These are phyloP conservation scores for Skeletonema potamos DNA, from an alignment of 108 stramenopile species.

Conservation along the genomic window DNA sequence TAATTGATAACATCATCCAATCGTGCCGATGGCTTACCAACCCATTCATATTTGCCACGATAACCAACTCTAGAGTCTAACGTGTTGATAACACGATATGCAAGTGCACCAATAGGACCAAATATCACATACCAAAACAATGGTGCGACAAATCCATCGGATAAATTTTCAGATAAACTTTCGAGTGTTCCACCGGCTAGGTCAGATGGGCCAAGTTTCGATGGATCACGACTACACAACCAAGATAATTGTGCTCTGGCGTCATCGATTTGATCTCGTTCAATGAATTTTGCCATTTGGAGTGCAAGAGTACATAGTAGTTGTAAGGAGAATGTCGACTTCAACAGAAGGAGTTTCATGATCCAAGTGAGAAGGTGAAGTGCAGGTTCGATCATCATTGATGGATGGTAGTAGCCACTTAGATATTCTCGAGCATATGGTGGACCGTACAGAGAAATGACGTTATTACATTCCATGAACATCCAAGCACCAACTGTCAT, in stretches of 20 bases:
- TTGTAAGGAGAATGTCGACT: conserved; percentile 47
- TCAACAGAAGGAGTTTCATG: conserved; percentile 27
- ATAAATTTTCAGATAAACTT: conserved; percentile 50
- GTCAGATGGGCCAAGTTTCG: conserved; percentile 28
- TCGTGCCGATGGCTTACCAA: conserved; percentile 51
- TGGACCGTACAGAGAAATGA: background rate
- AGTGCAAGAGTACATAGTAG: conserved; percentile 43
- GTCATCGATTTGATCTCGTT: conserved; percentile 41
- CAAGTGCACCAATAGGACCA: conserved; percentile 46
- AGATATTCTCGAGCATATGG: background rate
- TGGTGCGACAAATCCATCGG: conserved; percentile 48
- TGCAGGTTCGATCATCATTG: background rate
- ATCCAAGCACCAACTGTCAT: conserved; percentile 18
- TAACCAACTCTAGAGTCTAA: conserved; percentile 55
- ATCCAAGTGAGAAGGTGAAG: conserved; percentile 25
- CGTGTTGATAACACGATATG: conserved; percentile 48
- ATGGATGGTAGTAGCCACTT: background rate
- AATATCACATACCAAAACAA: conserved; percentile 49
- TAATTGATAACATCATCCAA: conserved; percentile 53
- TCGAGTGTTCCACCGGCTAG: conserved; percentile 45
- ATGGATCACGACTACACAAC: conserved; percentile 60
- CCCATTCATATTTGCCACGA: conserved; percentile 44
- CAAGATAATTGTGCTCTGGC: conserved; percentile 47
- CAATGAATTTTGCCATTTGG: conserved; percentile 53
- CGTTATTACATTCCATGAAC: conserved; percentile 5